These are phyloP conservation scores for Candida awuae DNA, from an alignment of 805 yeast genomes.

Conservation along the genomic window DNA sequence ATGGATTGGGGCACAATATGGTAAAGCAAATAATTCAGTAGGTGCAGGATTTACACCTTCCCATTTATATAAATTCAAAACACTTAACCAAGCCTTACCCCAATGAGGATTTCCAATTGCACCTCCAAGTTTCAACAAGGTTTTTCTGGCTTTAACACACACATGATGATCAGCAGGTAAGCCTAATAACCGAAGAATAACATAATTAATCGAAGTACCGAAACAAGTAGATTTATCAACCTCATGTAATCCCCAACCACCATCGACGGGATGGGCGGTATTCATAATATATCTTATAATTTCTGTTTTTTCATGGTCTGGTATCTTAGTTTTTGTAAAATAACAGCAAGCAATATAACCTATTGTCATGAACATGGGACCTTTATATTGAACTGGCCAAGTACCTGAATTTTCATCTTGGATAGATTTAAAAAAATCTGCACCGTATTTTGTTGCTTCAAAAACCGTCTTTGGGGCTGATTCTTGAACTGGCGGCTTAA, in stretches of 20 bases:
- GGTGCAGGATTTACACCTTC: slow-evolving; percentile 98
- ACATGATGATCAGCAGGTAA: slow-evolving; percentile 67
- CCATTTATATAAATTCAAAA: slow-evolving; percentile 80
- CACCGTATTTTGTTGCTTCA: slow-evolving; percentile 67
- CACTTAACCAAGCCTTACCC: slow-evolving; percentile 91
- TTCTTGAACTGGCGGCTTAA: slow-evolving; percentile 8
- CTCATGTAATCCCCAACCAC: slow-evolving; percentile 98
- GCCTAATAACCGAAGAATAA: slow-evolving; percentile 74
- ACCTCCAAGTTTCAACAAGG: slow-evolving; percentile 72
- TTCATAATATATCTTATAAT: slow-evolving; percentile 82
- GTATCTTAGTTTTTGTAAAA: slow-evolving; percentile 59
- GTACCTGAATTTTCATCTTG: slow-evolving; percentile 77
- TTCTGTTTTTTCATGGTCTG: slow-evolving; percentile 58
- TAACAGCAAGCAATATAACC: slow-evolving; percentile 77
- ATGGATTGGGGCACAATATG: slow-evolving; percentile 73
- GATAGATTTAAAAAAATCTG: slow-evolving; percentile 54
- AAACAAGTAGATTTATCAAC: slow-evolving; percentile 91
- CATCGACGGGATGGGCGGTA: slow-evolving; percentile 93
- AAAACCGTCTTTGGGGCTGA: slow-evolving; percentile 31
- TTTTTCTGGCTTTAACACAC: slow-evolving; percentile 63
- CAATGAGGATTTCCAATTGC: slow-evolving; percentile 90
- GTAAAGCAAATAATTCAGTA: slow-evolving; percentile 86
- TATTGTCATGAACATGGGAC: slow-evolving; percentile 95
- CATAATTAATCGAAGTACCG: slow-evolving; percentile 87
- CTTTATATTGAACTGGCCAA: slow-evolving; percentile 89